A percentile compares a stretch with the other conserved stretches of the same genome.
Evolutionary conservation across 73 alveolate genomes (phyloP).

Genomic region (Uronychia setigera): DNA sequence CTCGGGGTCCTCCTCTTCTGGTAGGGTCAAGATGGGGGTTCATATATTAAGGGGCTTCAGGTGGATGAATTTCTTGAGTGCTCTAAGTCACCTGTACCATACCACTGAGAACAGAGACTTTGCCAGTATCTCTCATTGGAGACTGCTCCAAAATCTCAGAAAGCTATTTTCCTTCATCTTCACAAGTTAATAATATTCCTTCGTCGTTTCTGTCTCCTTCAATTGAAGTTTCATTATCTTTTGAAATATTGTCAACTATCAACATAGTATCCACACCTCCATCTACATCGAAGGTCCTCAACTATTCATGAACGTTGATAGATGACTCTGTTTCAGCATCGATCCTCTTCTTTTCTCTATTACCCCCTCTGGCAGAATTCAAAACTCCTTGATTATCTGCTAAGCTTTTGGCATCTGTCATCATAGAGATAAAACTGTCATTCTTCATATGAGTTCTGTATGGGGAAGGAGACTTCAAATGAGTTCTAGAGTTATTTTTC

Average conservation of each 20-base stretch:
- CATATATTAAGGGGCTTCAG: not conserved
- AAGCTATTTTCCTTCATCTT: not conserved
- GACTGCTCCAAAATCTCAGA: not conserved
- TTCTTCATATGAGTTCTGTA: not conserved
- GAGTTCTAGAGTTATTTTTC: not conserved
- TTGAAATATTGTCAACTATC: not conserved
- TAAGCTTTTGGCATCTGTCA: not conserved
- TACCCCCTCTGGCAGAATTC: too few species aligned
- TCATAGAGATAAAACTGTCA: not conserved
- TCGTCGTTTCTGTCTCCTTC: not conserved
- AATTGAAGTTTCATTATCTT: not conserved
- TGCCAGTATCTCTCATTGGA: not conserved
- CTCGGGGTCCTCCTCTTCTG: slow-evolving; percentile 1
- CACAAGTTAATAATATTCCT: too few species aligned
- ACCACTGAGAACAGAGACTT: not conserved
- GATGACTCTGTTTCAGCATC: too few species aligned
- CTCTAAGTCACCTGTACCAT: not conserved
- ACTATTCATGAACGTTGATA: too few species aligned
- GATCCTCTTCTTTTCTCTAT: too few species aligned
- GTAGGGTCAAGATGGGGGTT: not conserved
- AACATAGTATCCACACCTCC: too few species aligned
- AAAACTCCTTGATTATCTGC: too few species aligned
- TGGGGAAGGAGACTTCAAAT: not conserved
- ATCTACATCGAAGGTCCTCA: too few species aligned
- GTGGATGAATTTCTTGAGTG: not conserved